Evolutionary conservation across 139 green algal species (phyloP).

Genomic region (Chlorella sp.): DNA sequence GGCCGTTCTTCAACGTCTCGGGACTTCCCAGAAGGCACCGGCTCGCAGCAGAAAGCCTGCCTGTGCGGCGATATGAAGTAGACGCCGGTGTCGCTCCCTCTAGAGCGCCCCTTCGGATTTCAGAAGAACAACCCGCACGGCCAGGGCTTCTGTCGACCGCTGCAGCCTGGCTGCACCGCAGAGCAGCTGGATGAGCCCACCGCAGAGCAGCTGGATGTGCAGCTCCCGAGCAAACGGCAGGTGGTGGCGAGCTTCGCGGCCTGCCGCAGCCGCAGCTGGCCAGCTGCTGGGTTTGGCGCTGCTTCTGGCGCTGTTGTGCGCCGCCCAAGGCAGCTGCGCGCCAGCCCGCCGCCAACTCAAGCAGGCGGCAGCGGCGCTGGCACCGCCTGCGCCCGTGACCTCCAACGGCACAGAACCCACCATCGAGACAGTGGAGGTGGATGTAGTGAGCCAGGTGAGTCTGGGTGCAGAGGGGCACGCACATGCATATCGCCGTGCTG

Average conservation of each 20-base stretch:
- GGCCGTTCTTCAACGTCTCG: no score
- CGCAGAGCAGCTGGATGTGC: no score
- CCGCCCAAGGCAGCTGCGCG: not conserved
- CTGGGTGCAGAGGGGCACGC: not conserved
- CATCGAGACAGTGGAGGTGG: slow-evolving; percentile 41
- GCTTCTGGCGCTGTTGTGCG: not conserved
- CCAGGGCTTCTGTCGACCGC: not conserved
- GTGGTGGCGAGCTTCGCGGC: no score
- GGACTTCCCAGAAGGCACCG: no score
- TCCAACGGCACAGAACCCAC: not conserved
- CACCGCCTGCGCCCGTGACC: not conserved
- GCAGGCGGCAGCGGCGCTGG: not conserved
- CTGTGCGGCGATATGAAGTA: no score
- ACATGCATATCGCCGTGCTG: not conserved
- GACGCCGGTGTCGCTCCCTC: no score
- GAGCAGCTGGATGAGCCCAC: no score
- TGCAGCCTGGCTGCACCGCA: no score
- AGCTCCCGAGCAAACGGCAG: no score
- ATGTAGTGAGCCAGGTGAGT: slow-evolving; percentile 22
- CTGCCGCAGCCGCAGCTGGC: not conserved
- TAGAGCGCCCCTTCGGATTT: no score
- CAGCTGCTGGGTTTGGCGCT: not conserved
- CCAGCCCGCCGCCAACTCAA: not conserved
- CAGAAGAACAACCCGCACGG: no score
- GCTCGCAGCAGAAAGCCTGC: no score